Percentiles rank a stretch among this genome's conserved stretches.
Evolutionary conservation across 805 yeast genomes (phyloP).

Genomic region (Cyberlindnera saturnus): DNA sequence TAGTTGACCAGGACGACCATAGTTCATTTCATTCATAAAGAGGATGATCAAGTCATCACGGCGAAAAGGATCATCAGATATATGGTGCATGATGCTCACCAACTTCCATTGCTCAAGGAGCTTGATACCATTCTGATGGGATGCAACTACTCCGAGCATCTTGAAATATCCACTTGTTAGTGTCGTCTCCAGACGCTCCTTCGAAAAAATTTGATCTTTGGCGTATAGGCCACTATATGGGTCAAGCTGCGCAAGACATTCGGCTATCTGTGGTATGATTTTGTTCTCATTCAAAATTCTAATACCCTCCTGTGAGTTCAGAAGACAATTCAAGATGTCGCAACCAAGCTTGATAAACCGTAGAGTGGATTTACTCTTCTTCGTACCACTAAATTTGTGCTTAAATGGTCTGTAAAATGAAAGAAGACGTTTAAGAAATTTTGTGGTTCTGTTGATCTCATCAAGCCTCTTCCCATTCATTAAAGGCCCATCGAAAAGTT

Average conservation of each 20-base stretch:
- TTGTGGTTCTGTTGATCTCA: constrained; percentile 72
- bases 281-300: constrained; percentile 65
- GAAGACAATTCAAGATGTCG: constrained; percentile 59
- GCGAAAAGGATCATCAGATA: constrained; percentile 46
- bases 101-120: constrained; percentile 79
- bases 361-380: constrained; percentile 43
- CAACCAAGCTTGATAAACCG: constrained; percentile 70
- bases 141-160: constrained; percentile 68
- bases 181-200: constrained; percentile 52
- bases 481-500: constrained; percentile 81
- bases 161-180: constrained; percentile 71
- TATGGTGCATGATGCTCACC: constrained; percentile 72
- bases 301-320: constrained; percentile 60
- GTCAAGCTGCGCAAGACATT: constrained; percentile 79
- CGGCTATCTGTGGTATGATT: constrained; percentile 81
- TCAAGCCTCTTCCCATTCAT: constrained; percentile 65
- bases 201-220: constrained; percentile 67
- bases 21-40: constrained; percentile 58
- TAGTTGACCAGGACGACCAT: constrained; percentile 55
- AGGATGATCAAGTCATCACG: constrained; percentile 52
- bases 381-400: constrained; percentile 59
- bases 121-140: constrained; percentile 53
- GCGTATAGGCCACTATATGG: constrained; percentile 72
- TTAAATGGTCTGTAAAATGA: constrained; percentile 92
- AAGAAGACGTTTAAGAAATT: constrained; percentile 75